Conservation (phyloP, 257 asterid species). For the Penstemon barbatus region DNA sequence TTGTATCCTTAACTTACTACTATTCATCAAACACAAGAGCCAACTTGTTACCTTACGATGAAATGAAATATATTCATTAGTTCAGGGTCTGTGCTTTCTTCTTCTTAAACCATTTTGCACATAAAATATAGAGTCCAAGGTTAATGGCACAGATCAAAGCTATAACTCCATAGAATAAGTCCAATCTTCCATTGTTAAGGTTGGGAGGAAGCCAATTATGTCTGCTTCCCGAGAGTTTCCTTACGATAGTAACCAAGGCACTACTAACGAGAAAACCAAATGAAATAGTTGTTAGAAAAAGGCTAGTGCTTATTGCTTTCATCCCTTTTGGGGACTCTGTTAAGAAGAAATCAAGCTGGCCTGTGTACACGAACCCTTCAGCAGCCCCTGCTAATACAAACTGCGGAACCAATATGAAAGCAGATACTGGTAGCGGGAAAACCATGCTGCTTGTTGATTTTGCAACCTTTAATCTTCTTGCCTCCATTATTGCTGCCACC, state of each 20-base stretch:
- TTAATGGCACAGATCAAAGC: conserved; percentile 23
- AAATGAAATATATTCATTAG: not conserved
- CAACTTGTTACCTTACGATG: too few species aligned
- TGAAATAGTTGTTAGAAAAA: conserved; percentile 30
- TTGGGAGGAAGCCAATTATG: conserved; percentile 33
- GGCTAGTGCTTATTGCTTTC: conserved; percentile 35
- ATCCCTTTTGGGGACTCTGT: conserved; percentile 36
- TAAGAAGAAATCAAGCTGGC: conserved; percentile 36
- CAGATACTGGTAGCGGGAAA: conserved; percentile 22
- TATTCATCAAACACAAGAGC: too few species aligned
- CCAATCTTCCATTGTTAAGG: conserved; percentile 28
- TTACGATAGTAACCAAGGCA: conserved; percentile 13
- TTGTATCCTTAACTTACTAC: too few species aligned
- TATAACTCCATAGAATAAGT: conserved; percentile 23
- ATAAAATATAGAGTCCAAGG: conserved; percentile 18
- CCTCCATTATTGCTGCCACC: conserved; percentile 27
- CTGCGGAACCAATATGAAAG: conserved; percentile 27
- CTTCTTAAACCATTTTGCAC: conserved; percentile 27
- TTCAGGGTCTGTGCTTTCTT: conserved; percentile 16
- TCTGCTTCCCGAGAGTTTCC: conserved; percentile 11
- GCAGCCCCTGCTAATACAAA: conserved; percentile 31
- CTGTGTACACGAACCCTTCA: conserved; percentile 31
- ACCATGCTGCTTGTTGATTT: not conserved
- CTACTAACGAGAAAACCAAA: conserved; percentile 28
- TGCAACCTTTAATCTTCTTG: conserved; percentile 15